Evolutionary conservation across 192 early-diverging fungal species (phyloP).

Genomic region (Lunasporangiospora selenospora): DNA sequence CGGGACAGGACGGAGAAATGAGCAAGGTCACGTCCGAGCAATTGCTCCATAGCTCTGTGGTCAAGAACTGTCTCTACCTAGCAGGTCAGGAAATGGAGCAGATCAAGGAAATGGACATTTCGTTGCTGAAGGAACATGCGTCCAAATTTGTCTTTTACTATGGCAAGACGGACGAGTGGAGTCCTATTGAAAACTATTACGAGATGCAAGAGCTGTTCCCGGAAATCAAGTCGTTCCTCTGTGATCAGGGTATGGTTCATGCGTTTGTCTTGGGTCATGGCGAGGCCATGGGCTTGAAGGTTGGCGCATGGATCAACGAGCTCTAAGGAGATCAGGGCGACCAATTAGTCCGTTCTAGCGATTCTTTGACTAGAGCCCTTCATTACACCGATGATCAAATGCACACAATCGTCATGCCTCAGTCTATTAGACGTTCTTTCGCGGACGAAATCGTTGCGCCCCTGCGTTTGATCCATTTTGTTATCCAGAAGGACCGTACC

Average conservation of each 20-base stretch:
- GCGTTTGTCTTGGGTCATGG: constrained; percentile 77
- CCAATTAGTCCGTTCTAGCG: too few relatives aligned
- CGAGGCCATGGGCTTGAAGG: constrained; percentile 50
- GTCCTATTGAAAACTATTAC: constrained; percentile 69
- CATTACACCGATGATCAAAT: too few relatives aligned
- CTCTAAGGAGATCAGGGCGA: too few relatives aligned
- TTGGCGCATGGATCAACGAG: constrained; percentile 43
- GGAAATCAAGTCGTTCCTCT: constrained; percentile 66
- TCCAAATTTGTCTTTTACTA: constrained; percentile 83
- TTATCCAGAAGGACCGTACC: too few relatives aligned
- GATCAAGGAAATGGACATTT: constrained; percentile 70
- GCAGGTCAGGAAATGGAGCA: constrained; percentile 76
- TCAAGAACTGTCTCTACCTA: constrained; percentile 73
- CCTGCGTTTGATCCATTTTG: too few relatives aligned
- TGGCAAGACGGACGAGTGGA: constrained; percentile 79
- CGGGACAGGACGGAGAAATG: constrained; percentile 50
- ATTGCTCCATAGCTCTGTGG: constrained; percentile 66
- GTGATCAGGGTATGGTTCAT: constrained; percentile 78
- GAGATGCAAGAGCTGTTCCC: constrained; percentile 73
- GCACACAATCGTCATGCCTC: too few relatives aligned
- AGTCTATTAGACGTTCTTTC: too few relatives aligned
- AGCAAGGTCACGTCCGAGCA: constrained; percentile 67
- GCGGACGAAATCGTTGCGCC: too few relatives aligned
- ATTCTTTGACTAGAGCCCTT: too few relatives aligned
- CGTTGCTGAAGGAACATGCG: constrained; percentile 60